A percentile compares a stretch with the other conserved stretches of the same genome.
These are phyloP conservation scores for sunflower (Helianthus annuus) DNA, from an alignment of 129 eudicot species.

Conservation along the genomic window DNA sequence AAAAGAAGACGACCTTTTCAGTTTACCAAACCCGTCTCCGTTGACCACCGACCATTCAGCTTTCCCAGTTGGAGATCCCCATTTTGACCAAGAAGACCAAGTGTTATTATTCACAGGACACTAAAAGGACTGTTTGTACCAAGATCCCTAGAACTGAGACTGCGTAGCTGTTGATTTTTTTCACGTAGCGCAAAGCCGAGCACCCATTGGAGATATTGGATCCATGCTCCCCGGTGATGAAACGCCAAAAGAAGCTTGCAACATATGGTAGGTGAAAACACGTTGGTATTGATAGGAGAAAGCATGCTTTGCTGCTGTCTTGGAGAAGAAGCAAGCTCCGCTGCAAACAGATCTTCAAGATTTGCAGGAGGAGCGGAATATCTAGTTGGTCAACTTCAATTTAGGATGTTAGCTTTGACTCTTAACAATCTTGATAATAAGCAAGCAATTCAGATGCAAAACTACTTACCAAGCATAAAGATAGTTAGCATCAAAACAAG, in stretches of 20 bases:
- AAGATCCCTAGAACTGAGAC: constrained; percentile 76
- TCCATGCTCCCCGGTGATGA: constrained; percentile 77
- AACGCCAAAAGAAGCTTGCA: constrained; percentile 71
- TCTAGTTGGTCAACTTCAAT: constrained; percentile 1
- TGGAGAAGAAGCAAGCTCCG: constrained; percentile 74
- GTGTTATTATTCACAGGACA: constrained; percentile 38
- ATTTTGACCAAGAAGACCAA: constrained; percentile 50
- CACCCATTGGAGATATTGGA: constrained; percentile 62
- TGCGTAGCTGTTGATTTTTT: constrained; percentile 65
- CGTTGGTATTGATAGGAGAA: constrained; percentile 75
- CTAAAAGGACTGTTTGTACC: constrained; percentile 45
- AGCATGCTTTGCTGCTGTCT: constrained; percentile 87
- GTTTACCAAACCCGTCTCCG: constrained; percentile 37
- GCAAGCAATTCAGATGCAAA: constrained; percentile 1
- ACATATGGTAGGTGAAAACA: constrained; percentile 73
- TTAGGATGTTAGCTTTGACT: not conserved
- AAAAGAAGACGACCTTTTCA: constrained; percentile 51
- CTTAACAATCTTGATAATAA: not conserved
- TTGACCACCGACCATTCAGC: constrained; percentile 72
- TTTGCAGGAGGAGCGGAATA: constrained; percentile 72
- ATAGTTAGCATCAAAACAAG: constrained; percentile 65
- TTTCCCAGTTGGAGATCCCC: constrained; percentile 73
- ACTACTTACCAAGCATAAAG: constrained; percentile 70
- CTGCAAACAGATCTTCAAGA: constrained; percentile 80
- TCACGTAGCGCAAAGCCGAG: constrained; percentile 61